Base-by-base conservation (phyloP, 108 stramenopile species). In the Cyclotella kingstonii region DNA sequence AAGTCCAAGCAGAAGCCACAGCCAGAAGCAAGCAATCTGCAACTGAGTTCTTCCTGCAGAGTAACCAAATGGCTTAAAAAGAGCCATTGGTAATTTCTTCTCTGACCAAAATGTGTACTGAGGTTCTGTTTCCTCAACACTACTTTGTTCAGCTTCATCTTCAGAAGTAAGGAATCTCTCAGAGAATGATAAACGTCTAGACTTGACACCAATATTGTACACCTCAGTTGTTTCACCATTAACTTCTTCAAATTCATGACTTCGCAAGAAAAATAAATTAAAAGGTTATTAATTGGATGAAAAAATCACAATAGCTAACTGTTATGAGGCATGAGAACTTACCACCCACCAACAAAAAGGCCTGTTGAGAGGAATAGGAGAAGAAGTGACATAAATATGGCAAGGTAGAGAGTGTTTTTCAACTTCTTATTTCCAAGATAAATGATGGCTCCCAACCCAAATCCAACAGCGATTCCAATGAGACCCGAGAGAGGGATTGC, bases 31-130 rank as follows among this genome's bases (percentile, higher is more conserved):
- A 26, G 58, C 69, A 17, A 87, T 78, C 48, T 87, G 78, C 7
- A 90, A 52, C 6, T 84, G 77, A 33, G 89, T 87, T 43, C 86
- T 75, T 11, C 64, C 69, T 33, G 79, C 68, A 33, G 79, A 84
- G 73, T 87, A 90, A 12, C 89, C 89, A 76, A 90, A 90, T 11
- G 86, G 84, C 61, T 90, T 87, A 33, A 90, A 53, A 14, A 90
- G 46, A 17, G 84, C 82, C 82, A 90, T 85, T 5, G 89, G 89
- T 4, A 90, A 62, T 30, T 63, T 49, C 55, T 87, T 76, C 36
- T 73, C 63, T 28, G 63, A 71, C 81, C 84, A 84, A 40, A 80
- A 72, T 15, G 40, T 50, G 47, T 47, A 43, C 11, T 18, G 29
- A 35, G 35, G 21, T 33, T 43, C 25, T 8, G 29, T 50, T 39